These are phyloP conservation scores for Colletotrichum scovillei DNA, from an alignment of 2,329 filamentous ascomycete species.

Conservation along the genomic window DNA sequence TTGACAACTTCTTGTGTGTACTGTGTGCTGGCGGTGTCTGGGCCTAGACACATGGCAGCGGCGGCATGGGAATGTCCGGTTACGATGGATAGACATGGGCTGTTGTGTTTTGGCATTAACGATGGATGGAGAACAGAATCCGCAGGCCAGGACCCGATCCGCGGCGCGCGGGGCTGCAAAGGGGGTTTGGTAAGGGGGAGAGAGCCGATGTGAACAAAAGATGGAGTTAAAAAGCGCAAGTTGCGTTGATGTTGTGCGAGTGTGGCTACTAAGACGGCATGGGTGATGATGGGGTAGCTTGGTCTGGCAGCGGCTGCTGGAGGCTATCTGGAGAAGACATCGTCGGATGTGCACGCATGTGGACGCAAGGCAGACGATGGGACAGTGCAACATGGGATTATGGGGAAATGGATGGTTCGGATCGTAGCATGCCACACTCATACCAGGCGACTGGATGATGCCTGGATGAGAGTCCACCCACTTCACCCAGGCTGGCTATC, in stretches of 20 bases:
- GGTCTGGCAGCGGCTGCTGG: neutral
- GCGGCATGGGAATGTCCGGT: neutral
- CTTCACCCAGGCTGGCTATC: neutral
- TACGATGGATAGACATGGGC: neutral
- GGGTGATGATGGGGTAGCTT: neutral
- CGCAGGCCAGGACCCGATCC: neutral
- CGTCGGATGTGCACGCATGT: neutral
- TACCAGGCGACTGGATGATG: conserved; percentile 14
- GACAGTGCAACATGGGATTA: neutral
- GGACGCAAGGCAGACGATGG: neutral
- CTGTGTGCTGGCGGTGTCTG: neutral
- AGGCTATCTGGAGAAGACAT: neutral
- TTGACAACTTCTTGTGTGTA: neutral
- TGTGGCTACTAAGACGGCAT: neutral
- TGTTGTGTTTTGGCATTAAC: neutral
- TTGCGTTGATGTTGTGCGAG: neutral
- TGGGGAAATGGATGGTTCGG: conserved; percentile 8
- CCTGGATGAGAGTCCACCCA: conserved; percentile 16
- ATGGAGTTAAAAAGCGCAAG: neutral
- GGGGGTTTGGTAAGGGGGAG: neutral
- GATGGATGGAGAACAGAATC: neutral
- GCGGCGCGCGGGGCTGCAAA: neutral
- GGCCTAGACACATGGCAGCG: neutral
- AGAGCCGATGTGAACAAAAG: neutral
- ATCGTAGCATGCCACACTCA: conserved; percentile 24